Conservation (phyloP, 805 yeast genomes). For the Pichia nanzhaoensis region DNA sequence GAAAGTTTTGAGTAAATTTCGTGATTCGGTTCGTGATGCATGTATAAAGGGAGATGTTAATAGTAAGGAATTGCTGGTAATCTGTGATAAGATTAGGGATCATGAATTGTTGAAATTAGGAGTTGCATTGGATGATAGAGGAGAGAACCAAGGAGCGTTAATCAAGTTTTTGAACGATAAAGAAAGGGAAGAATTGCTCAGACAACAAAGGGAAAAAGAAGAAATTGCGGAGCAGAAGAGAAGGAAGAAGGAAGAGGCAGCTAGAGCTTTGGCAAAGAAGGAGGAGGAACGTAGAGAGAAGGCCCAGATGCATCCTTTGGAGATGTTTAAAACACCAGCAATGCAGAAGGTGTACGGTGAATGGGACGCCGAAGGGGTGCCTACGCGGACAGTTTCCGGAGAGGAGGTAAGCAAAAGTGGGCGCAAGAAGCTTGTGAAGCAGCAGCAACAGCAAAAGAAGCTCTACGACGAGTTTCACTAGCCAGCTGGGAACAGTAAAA, state of each 20-base stretch:
- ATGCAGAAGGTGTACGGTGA: slow-evolving; percentile 40
- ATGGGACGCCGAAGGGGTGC: slow-evolving; percentile 85
- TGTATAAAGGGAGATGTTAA: slow-evolving; percentile 56
- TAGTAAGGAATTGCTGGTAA: slow-evolving; percentile 48
- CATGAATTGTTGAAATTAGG: slow-evolving; percentile 67
- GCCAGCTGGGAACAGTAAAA: too few relatives aligned
- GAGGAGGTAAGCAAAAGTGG: slow-evolving; percentile 81
- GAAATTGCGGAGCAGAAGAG: slow-evolving; percentile 33
- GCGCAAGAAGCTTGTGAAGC: slow-evolving; percentile 74
- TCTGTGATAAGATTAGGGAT: slow-evolving; percentile 70
- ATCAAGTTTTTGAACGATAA: slow-evolving; percentile 68
- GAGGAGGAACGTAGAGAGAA: slow-evolving; percentile 58
- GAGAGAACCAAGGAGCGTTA: slow-evolving; percentile 69
- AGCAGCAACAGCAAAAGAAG: slow-evolving; percentile 74
- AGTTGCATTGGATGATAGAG: slow-evolving; percentile 83
- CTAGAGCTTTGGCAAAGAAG: slow-evolving; percentile 53
- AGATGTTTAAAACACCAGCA: slow-evolving; percentile 59
- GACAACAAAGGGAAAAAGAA: slow-evolving; percentile 54
- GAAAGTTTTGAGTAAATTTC: slow-evolving; percentile 66
- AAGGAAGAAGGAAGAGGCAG: slow-evolving; percentile 50
- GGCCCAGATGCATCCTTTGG: slow-evolving; percentile 62
- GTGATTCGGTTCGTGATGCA: slow-evolving; percentile 71
- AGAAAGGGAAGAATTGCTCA: slow-evolving; percentile 60
- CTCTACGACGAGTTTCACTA: slow-evolving; percentile 57
- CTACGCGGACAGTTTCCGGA: slow-evolving; percentile 69